Evolutionary conservation across 805 yeast species (phyloP).

Genomic region (Suhomyces faveliae): DNA sequence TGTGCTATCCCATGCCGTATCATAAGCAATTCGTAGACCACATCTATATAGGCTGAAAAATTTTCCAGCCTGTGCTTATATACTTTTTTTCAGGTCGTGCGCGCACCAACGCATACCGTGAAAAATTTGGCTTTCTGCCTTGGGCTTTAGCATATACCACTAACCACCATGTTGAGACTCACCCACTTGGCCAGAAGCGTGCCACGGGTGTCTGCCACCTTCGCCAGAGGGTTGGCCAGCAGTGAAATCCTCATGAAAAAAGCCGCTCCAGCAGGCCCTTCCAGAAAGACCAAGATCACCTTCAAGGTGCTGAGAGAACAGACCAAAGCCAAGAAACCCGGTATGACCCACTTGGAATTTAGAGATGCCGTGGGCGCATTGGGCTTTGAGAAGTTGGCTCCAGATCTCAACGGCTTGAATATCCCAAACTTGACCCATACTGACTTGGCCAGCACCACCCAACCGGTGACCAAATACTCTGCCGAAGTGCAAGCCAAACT

Average conservation of each 20-base stretch:
- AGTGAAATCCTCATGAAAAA: slow-evolving; percentile 8
- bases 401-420: slow-evolving; percentile 17
- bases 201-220: neutral
- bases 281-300: slow-evolving; percentile 21
- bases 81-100: neutral
- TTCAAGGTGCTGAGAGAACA: slow-evolving; percentile 17
- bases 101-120: neutral
- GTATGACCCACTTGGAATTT: slow-evolving; percentile 41
- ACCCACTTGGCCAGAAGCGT: slow-evolving; percentile 3
- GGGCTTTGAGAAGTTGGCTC: slow-evolving; percentile 34
- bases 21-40: neutral
- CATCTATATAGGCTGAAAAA: neutral
- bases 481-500: slow-evolving; percentile 42
- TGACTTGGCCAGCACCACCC: slow-evolving; percentile 8
- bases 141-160: neutral
- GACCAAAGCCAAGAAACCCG: slow-evolving; percentile 34
- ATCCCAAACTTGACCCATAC: slow-evolving; percentile 13
- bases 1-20: neutral
- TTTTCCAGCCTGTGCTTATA: neutral
- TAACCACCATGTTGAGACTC: slow-evolving; percentile 10
- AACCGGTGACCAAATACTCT: slow-evolving; percentile 35
- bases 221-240: slow-evolving; percentile 8
- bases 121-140: slow-evolving; percentile 3
- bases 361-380: slow-evolving; percentile 36
- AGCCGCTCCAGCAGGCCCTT: slow-evolving; percentile 14